phyloP scores from a whole-genome alignment of 805 yeast genomes.

The Clavispora phyllophila region DNA sequence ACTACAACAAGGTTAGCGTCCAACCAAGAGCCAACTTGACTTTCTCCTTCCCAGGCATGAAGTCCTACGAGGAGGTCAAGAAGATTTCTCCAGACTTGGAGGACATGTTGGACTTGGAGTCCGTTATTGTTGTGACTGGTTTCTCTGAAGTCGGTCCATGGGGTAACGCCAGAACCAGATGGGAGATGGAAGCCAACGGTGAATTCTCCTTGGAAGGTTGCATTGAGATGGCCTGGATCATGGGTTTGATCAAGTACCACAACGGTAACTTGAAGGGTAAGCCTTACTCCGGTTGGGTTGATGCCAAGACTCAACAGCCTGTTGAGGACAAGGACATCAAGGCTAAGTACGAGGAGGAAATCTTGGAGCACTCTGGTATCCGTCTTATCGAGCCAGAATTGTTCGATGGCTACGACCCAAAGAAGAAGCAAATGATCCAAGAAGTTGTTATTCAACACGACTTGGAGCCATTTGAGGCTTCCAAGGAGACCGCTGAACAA shows the following conservation, averaged over 20 bases:
- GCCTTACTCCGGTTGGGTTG: conserved; percentile 97
- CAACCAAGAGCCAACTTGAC: conserved; percentile 95
- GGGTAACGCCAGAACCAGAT: conserved; percentile 98
- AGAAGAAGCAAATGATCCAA: conserved; percentile 87
- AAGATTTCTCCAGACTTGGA: conserved; percentile 67
- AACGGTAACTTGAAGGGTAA: conserved; percentile 85
- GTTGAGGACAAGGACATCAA: conserved; percentile 94
- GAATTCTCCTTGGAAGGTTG: conserved; percentile 96
- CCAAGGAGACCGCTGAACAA: conserved; percentile 92
- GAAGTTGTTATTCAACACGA: conserved; percentile 97
- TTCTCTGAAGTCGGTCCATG: conserved; percentile 99
- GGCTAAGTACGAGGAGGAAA: conserved; percentile 82
- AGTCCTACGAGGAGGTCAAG: conserved; percentile 70
- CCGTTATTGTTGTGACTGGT: conserved; percentile 93
- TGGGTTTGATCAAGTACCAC: conserved; percentile 95
- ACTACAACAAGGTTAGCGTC: conserved; percentile 69
- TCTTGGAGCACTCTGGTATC: conserved; percentile 92
- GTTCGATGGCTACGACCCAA: conserved; percentile 91
- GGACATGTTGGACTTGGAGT: conserved; percentile 88
- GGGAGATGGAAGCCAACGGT: conserved; percentile 98
- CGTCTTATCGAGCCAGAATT: conserved; percentile 95
- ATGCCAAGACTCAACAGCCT: conserved; percentile 85
- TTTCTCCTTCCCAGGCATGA: conserved; percentile 87
- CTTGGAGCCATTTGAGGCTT: conserved; percentile 90
- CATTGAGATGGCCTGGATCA: conserved; percentile 99